These are phyloP conservation scores for Pulveroboletus frians DNA, from an alignment of 768 basidiomycete genomes.

Conservation along the genomic window DNA sequence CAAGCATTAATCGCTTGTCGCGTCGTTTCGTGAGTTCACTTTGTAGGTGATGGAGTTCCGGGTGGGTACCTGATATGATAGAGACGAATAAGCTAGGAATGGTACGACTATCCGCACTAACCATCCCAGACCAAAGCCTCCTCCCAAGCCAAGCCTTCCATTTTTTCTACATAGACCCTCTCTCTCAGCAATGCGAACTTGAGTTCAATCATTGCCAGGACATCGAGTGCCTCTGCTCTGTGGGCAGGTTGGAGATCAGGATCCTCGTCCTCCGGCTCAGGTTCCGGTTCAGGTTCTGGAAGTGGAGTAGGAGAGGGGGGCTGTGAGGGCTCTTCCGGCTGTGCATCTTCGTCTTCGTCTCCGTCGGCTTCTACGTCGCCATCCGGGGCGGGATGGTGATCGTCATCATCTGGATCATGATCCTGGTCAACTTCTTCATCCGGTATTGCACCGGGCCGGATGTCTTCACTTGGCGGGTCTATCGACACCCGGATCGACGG, in stretches of 20 bases:
- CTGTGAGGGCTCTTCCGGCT: constrained; percentile 21
- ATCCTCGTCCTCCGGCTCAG: constrained; percentile 41
- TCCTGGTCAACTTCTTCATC: constrained; percentile 29
- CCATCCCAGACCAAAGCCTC: constrained; percentile 75
- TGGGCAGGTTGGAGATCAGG: constrained; percentile 76
- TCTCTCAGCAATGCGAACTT: constrained; percentile 87
- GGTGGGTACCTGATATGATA: constrained; percentile 63
- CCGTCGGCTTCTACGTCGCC: constrained; percentile 21
- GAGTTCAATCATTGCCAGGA: constrained; percentile 84
- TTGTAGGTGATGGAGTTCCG: constrained; percentile 79
- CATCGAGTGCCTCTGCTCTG: constrained; percentile 83
- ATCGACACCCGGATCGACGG: constrained; percentile 17
- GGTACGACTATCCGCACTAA: constrained; percentile 32
- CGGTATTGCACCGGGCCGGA: constrained; percentile 11
- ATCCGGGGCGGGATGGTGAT: constrained; percentile 15
- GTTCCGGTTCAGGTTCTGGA: constrained; percentile 25
- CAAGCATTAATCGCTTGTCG: constrained; percentile 77
- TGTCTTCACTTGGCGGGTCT: constrained; percentile 18
- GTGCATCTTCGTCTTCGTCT: constrained; percentile 34
- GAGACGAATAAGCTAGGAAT: not conserved
- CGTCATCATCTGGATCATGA: constrained; percentile 21
- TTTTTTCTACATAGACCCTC: constrained; percentile 86
- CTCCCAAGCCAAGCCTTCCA: constrained; percentile 87
- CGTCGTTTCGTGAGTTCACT: constrained; percentile 71
- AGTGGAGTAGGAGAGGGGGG: constrained; percentile 24